A percentile compares a stretch with the other conserved stretches of the same genome.
These are phyloP conservation scores for Aspergillus uvarum DNA, from an alignment of 2,329 filamentous ascomycete species.

Conservation along the genomic window DNA sequence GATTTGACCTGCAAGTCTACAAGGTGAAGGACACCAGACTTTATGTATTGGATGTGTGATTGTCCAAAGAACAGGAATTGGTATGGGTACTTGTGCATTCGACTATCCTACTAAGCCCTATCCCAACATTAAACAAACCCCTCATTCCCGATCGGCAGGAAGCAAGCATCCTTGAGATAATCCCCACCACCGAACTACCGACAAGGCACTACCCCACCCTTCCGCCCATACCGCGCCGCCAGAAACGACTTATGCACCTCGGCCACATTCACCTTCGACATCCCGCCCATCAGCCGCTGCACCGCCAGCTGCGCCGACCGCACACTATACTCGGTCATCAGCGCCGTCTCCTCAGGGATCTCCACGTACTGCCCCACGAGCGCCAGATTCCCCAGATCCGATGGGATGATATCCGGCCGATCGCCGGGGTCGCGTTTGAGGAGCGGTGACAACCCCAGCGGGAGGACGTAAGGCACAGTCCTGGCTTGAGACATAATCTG, in stretches of 20 bases:
- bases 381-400: conserved; percentile 39
- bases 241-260: conserved; percentile 10
- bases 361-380: conserved; percentile 47
- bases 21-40: no score
- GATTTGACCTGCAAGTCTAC: no score
- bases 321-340: conserved; percentile 43
- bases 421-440: conserved; percentile 37
- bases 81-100: no score
- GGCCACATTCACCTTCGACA: conserved; percentile 2
- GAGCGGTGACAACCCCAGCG: conserved; percentile 41
- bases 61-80: no score
- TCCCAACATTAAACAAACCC: no score
- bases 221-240: neutral
- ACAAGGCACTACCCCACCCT: neutral
- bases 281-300: conserved; percentile 26
- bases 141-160: no score
- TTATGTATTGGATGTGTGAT: no score
- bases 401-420: conserved; percentile 42
- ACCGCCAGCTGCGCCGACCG: conserved; percentile 40
- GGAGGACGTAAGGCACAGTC: conserved; percentile 43
- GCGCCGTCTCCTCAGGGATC: conserved; percentile 40
- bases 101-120: no score
- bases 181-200: no score
- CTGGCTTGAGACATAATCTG: conserved; percentile 28
- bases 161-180: no score